These are phyloP conservation scores for Mercurialis annua DNA, from an alignment of 345 rosid species.

Conservation along the genomic window DNA sequence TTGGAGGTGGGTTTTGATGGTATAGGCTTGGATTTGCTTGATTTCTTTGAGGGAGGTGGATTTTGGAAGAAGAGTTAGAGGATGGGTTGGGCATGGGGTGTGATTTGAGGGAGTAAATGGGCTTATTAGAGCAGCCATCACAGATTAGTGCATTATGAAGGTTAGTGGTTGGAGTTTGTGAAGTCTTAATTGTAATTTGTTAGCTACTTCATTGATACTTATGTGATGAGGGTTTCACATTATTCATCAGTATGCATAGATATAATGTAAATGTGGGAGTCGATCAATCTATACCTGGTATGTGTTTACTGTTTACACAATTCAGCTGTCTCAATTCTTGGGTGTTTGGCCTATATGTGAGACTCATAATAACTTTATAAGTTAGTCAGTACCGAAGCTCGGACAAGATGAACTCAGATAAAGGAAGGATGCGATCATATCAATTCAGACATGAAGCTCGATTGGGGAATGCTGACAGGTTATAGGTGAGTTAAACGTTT, in stretches of 20 bases:
- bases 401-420: not conserved
- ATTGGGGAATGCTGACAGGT: not conserved
- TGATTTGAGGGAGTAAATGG: conserved; percentile 19
- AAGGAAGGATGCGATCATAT: not conserved
- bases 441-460: conserved; percentile 2
- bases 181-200: not conserved
- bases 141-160: conserved; percentile 10
- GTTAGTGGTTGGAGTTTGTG: conserved; percentile 1
- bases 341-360: not conserved
- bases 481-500: not conserved
- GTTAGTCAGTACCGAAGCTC: not conserved
- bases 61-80: conserved; percentile 41
- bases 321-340: not conserved
- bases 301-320: not conserved
- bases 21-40: conserved; percentile 65
- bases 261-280: not conserved
- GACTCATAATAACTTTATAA: not conserved
- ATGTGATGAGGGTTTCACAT: not conserved
- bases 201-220: not conserved
- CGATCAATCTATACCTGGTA: not conserved
- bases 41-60: conserved; percentile 52
- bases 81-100: conserved; percentile 19
- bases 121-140: conserved; percentile 17
- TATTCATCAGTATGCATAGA: not conserved
- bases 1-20: conserved; percentile 59